phyloP scores from a whole-genome alignment of 2,329 filamentous ascomycete genomes.

The Pseudogymnoascus sp. region DNA sequence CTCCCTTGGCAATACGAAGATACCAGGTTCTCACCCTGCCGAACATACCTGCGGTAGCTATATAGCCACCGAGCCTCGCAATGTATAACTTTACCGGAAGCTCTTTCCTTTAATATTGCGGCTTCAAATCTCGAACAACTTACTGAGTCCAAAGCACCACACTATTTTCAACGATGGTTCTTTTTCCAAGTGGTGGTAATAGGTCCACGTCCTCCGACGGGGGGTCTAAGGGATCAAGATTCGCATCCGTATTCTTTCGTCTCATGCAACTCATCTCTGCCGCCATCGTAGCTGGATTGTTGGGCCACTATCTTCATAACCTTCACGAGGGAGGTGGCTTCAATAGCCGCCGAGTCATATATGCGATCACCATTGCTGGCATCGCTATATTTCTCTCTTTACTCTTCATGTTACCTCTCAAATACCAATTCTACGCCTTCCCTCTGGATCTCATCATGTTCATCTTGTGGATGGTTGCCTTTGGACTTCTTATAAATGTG shows the following conservation, averaged over 20 bases:
- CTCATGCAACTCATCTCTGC: constrained; percentile 7
- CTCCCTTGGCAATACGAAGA: not conserved
- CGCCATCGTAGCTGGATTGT: constrained; percentile 5
- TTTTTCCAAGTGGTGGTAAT: constrained; percentile 4
- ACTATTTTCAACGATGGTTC: constrained; percentile 3
- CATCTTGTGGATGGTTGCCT: constrained; percentile 10
- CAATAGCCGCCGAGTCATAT: not conserved
- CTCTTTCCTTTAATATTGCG: not conserved
- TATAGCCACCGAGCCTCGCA: not conserved
- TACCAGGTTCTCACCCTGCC: not conserved
- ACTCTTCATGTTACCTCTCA: constrained; percentile 8
- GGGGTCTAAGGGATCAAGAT: not conserved
- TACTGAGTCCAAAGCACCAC: not conserved
- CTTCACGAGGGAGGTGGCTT: not conserved
- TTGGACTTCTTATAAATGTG: constrained; percentile 9
- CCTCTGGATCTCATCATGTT: constrained; percentile 8
- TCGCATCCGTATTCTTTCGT: not conserved
- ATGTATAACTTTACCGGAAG: not conserved
- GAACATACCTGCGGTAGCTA: not conserved
- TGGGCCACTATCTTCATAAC: constrained; percentile 1
- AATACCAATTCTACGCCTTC: constrained; percentile 9
- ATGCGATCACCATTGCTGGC: constrained; percentile 6
- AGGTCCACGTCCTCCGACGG: not conserved
- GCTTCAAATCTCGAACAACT: not conserved
- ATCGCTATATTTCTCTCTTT: constrained; percentile 4